Evolutionary conservation across 192 early-diverging fungal species (phyloP).

Genomic region (Diversispora epigaea): DNA sequence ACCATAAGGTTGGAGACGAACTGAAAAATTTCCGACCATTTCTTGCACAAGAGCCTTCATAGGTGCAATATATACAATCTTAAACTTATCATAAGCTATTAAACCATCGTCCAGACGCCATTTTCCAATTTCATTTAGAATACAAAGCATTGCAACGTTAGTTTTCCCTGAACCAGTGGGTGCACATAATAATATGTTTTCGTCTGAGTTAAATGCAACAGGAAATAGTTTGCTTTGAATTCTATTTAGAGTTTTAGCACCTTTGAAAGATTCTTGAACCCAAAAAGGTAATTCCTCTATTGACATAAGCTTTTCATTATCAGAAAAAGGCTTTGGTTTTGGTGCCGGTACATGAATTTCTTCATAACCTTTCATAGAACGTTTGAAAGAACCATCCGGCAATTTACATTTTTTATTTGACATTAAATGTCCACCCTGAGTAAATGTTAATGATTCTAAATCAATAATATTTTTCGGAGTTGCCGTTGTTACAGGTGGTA

Average conservation of each 20-base stretch:
- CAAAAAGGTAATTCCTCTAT: constrained; percentile 74
- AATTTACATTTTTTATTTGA: constrained; percentile 93
- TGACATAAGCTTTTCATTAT: constrained; percentile 63
- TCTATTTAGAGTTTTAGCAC: constrained; percentile 76
- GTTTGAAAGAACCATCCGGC: constrained; percentile 91
- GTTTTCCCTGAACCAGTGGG: constrained; percentile 99
- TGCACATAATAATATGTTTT: constrained; percentile 95
- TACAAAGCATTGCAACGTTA: constrained; percentile 95
- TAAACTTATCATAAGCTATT: constrained; percentile 82
- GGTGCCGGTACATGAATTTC: constrained; percentile 95
- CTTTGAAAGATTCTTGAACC: constrained; percentile 74
- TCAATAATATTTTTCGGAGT: constrained; percentile 70
- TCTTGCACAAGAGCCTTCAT: constrained; percentile 99
- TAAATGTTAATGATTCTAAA: constrained; percentile 80
- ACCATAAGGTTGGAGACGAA: constrained; percentile 72
- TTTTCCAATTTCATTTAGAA: constrained; percentile 85
- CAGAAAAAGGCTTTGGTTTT: constrained; percentile 61
- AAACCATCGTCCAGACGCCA: constrained; percentile 70
- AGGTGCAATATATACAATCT: constrained; percentile 98
- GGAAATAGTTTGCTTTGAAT: constrained; percentile 89
- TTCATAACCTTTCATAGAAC: constrained; percentile 86
- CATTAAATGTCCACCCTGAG: constrained; percentile 95
- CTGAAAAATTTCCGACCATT: constrained; percentile 89
- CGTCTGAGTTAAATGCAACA: constrained; percentile 84
- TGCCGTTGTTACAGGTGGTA: constrained; percentile 50